These are phyloP conservation scores for Leccinum broughii DNA, from an alignment of 768 basidiomycete genomes.

Conservation along the genomic window DNA sequence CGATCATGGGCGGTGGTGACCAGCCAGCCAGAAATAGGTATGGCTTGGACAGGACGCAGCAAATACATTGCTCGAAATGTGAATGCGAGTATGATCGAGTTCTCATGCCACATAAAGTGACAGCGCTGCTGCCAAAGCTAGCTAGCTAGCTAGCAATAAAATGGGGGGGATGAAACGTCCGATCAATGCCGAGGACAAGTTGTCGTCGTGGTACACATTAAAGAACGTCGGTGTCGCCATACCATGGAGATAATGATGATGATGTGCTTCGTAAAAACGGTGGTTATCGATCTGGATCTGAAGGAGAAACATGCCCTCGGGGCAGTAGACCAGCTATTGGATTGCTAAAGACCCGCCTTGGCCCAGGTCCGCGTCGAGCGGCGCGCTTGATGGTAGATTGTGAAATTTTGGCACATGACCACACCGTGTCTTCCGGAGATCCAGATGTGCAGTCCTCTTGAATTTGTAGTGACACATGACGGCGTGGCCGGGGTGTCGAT, in stretches of 20 bases:
- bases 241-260: not conserved
- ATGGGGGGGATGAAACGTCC: constrained; percentile 2
- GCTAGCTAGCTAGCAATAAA: constrained; percentile 21
- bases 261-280: constrained; percentile 12
- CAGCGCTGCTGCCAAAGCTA: constrained; percentile 18
- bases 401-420: constrained; percentile 36
- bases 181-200: constrained; percentile 5
- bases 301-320: constrained; percentile 2
- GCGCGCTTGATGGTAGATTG: constrained; percentile 28
- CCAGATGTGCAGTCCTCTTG: constrained; percentile 8
- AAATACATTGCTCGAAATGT: not conserved
- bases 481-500: constrained; percentile 13
- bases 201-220: constrained; percentile 12
- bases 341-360: constrained; percentile 25
- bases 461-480: constrained; percentile 8
- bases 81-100: constrained; percentile 11
- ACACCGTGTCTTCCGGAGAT: constrained; percentile 15
- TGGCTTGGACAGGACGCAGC: not conserved
- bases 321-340: constrained; percentile 18
- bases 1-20: not conserved
- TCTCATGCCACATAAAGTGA: not conserved
- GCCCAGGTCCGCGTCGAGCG: constrained; percentile 23
- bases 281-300: not conserved
- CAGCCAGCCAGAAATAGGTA: not conserved
- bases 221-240: constrained; percentile 14